Conservation (phyloP, 2,329 filamentous ascomycete genomes). For the Blastomyces gilchristii region DNA sequence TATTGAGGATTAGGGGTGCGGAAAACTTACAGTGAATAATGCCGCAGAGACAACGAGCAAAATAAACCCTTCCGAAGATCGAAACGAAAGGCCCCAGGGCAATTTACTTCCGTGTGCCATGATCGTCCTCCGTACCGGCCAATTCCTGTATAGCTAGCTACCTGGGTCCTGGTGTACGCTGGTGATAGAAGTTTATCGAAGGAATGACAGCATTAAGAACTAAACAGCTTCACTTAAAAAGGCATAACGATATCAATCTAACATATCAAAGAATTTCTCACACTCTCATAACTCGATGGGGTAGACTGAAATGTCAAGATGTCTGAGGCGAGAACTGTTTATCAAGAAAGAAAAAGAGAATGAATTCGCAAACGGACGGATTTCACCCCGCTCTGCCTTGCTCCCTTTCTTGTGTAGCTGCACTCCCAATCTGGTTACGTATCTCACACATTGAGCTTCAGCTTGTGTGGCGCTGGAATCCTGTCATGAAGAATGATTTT, state of each 20-base stretch:
- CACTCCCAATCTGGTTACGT: not conserved
- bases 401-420: not conserved
- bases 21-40: conserved; percentile 1
- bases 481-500: not conserved
- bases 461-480: not conserved
- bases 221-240: not conserved
- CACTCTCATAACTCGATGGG: not conserved
- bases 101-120: not conserved
- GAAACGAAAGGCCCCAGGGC: conserved; percentile 5
- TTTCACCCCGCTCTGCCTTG: conserved; percentile 1
- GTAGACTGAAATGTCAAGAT: not conserved
- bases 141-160: not conserved
- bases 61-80: conserved; percentile 5
- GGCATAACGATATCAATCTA: not conserved
- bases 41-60: conserved; percentile 2
- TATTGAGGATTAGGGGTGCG: not conserved
- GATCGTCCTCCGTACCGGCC: not conserved
- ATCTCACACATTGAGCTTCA: conserved; percentile 1
- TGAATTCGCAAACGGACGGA: not conserved
- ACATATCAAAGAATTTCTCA: not conserved
- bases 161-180: not conserved
- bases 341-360: not conserved
- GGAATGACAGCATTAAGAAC: not conserved
- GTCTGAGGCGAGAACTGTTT: not conserved
- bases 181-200: not conserved